Conservation (phyloP, 2,329 filamentous ascomycete genomes). For the Trichophyton verrucosum region DNA sequence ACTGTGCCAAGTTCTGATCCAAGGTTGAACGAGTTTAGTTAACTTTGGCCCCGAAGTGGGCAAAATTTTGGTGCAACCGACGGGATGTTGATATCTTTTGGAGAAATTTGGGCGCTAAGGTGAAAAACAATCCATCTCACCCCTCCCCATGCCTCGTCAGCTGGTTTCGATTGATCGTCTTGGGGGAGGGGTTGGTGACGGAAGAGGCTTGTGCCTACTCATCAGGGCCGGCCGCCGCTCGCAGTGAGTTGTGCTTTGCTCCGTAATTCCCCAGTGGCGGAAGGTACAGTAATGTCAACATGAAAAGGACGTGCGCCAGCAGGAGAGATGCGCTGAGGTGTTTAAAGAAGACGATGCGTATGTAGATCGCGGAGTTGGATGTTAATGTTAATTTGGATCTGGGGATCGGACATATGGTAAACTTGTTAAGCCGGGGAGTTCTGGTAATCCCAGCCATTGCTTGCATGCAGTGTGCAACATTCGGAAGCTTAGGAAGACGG, state of each 20-base stretch:
- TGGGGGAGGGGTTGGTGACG: too few species aligned
- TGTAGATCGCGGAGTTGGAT: background rate
- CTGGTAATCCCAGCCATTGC: background rate
- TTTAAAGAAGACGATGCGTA: background rate
- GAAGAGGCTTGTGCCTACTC: too few species aligned
- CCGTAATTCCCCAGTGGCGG: background rate
- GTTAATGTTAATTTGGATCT: background rate
- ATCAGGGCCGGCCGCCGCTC: too few species aligned
- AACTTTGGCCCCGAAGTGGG: background rate
- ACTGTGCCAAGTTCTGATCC: background rate
- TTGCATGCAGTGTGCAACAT: conserved; percentile 1
- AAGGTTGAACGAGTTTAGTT: background rate
- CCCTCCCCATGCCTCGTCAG: background rate
- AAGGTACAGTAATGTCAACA: background rate
- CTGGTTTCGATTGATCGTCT: background rate
- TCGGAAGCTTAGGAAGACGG: background rate
- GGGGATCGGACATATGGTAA: too few species aligned
- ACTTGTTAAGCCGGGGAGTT: background rate
- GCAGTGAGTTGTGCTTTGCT: background rate
- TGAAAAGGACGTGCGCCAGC: background rate
- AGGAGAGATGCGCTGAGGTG: background rate
- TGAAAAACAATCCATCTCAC: background rate
- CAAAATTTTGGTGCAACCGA: background rate
- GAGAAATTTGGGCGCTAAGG: background rate
- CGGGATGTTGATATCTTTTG: background rate